Base-by-base conservation (phyloP, 2,329 filamentous ascomycete species). In the Elsinoe fawcettii region DNA sequence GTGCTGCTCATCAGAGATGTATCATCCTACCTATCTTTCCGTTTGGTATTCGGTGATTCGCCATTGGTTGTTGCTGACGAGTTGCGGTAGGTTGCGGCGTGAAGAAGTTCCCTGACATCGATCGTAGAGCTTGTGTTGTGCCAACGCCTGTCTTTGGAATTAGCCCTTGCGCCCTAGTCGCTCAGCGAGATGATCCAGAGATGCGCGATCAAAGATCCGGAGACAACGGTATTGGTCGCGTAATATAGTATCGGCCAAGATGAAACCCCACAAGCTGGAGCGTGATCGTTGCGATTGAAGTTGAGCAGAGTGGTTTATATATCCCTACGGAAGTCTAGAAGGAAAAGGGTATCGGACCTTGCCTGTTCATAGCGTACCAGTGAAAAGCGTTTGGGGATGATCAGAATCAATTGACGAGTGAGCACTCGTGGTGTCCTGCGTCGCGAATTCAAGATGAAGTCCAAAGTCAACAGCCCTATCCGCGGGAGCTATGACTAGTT, bases 21-120 rank as follows among this genome's bases (percentile, higher is more conserved):
- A 16, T 32, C 6, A 9, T 54, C 1, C 20, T 57, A 58, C 58
- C 58, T 32, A 60, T 51, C 58, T 61, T 61, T 4, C 56, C 58
- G 12, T 58, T 61, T 43, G 59, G 60, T 55, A 56, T 47, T 56
- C 60, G 39, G 56, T 60, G 60, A 27, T 59, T 57, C 30, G 58
- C 54, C 41, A 61, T 53, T 20, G 59, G 57, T 23, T 57, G 57
- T 23, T 57, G 54, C 16, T 49, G 60, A 16, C 59, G 60, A 9
- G 27, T 41, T 16, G 53, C 39, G 27, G 44, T 60, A 41, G 63
- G 61, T 59, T 66, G 65, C 25, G 65, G 51, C 27, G 76, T 74
- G 67, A 81, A 83, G 67, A 75, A 71, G 58, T 70, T 72, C 65
- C 77, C 74, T 60, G 77, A 75, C 70, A 81, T 77, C 60, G 73